A percentile compares a stretch with the other conserved stretches of the same genome.
Conservation (phyloP, 805 yeast species). For the Huiozyma naganishii region DNA sequence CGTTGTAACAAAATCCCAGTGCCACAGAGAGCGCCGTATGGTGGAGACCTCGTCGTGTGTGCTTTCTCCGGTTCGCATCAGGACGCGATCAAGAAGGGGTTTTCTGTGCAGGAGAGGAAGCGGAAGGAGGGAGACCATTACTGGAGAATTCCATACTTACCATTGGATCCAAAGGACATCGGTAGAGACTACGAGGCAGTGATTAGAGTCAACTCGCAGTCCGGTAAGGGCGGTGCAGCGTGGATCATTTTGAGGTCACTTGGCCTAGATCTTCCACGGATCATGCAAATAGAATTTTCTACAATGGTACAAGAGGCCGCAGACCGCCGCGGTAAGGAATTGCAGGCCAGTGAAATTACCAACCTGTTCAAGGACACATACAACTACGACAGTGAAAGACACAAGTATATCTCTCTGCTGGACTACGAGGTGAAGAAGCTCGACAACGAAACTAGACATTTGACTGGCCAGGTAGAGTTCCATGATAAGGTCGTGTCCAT, state of each 20-base stretch:
- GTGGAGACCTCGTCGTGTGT: conserved; percentile 73
- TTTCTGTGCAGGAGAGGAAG: conserved; percentile 33
- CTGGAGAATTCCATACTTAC: conserved; percentile 75
- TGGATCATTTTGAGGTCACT: conserved; percentile 71
- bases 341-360: conserved; percentile 52
- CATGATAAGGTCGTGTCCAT: conserved; percentile 33
- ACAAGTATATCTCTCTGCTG: conserved; percentile 29
- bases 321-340: conserved; percentile 62
- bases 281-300: conserved; percentile 67
- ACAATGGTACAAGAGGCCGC: conserved; percentile 59
- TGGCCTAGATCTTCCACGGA: conserved; percentile 74
- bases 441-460: conserved; percentile 20
- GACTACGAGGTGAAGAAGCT: conserved; percentile 37
- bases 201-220: conserved; percentile 77
- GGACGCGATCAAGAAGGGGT: conserved; percentile 82
- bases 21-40: conserved; percentile 71
- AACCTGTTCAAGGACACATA: conserved; percentile 54
- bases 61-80: conserved; percentile 84
- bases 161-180: conserved; percentile 75
- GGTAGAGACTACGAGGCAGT: conserved; percentile 91
- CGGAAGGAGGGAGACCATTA: conserved; percentile 29
- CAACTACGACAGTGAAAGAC: conserved; percentile 32
- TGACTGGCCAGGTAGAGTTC: conserved; percentile 39
- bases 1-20: conserved; percentile 74
- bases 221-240: conserved; percentile 85